A percentile compares a stretch with the other conserved stretches of the same genome.
phyloP scores from a whole-genome alignment of 2,329 filamentous ascomycete genomes.

The Dactylellina haptotyla region DNA sequence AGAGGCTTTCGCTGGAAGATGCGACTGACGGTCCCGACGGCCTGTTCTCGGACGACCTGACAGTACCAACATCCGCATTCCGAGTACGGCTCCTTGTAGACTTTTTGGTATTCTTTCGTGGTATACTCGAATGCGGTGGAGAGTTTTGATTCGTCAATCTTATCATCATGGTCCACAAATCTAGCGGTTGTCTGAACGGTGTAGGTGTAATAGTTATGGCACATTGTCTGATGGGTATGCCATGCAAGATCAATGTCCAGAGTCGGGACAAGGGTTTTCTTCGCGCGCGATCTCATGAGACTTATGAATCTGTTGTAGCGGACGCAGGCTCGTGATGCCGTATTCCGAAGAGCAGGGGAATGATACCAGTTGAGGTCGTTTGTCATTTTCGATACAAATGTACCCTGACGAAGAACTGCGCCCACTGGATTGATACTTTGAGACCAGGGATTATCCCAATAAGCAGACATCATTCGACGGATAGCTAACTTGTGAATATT shows the following conservation, averaged over 20 bases:
- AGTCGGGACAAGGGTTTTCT: constrained; percentile 72
- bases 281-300: constrained; percentile 67
- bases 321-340: constrained; percentile 59
- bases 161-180: constrained; percentile 85
- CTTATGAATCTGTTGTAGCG: constrained; percentile 69
- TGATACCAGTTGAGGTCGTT: constrained; percentile 55
- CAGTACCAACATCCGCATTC: constrained; percentile 88
- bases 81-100: constrained; percentile 74
- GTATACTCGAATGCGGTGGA: constrained; percentile 77
- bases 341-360: constrained; percentile 58
- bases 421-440: constrained; percentile 54
- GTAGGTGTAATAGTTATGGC: constrained; percentile 71
- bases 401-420: constrained; percentile 56
- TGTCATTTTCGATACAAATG: constrained; percentile 57
- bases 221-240: constrained; percentile 82
- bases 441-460: constrained; percentile 70
- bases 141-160: constrained; percentile 75
- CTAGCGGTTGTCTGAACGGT: constrained; percentile 64
- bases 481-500: constrained; percentile 62
- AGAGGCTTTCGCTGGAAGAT: constrained; percentile 29
- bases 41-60: constrained; percentile 64
- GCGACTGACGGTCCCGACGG: constrained; percentile 16
- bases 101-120: constrained; percentile 73
- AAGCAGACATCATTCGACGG: constrained; percentile 75
- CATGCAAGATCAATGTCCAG: constrained; percentile 79